Evolutionary conservation across 2,329 filamentous ascomycete species (phyloP).

Genomic region (Cercospora janseana): DNA sequence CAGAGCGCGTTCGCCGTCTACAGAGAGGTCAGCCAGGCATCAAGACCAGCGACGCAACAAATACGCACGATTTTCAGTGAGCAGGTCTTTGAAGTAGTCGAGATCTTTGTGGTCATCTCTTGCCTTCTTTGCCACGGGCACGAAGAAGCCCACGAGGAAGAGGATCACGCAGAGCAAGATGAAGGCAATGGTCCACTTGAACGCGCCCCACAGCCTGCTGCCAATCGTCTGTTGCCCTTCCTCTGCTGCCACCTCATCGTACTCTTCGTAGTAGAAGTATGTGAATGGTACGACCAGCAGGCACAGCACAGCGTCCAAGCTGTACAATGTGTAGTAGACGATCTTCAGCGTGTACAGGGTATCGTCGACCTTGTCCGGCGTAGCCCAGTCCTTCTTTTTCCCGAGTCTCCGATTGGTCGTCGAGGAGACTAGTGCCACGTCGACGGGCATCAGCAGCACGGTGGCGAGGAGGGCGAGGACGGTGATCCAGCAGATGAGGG

Average conservation of each 20-base stretch:
- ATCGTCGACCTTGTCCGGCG: constrained; percentile 70
- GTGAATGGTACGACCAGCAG: constrained; percentile 88
- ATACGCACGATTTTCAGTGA: constrained; percentile 71
- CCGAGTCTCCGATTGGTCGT: constrained; percentile 75
- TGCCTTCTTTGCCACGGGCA: constrained; percentile 71
- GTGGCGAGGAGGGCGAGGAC: constrained; percentile 86
- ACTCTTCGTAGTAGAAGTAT: constrained; percentile 98
- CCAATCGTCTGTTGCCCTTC: constrained; percentile 70
- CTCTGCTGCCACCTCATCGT: constrained; percentile 84
- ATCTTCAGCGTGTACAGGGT: constrained; percentile 80
- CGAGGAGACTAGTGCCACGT: constrained; percentile 90
- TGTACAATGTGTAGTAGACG: constrained; percentile 91
- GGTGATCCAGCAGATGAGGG: constrained; percentile 79
- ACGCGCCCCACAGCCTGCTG: constrained; percentile 73
- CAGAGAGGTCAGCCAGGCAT: constrained; percentile 16
- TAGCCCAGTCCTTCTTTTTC: constrained; percentile 92
- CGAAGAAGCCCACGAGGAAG: constrained; percentile 91
- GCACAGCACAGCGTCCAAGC: constrained; percentile 84
- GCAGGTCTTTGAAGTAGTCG: constrained; percentile 84
- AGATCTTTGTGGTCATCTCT: constrained; percentile 69
- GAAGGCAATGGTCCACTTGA: constrained; percentile 89
- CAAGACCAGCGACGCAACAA: not conserved
- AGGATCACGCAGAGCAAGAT: constrained; percentile 74
- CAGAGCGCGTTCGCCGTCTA: constrained; percentile 83
- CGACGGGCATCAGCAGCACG: constrained; percentile 86